Base-by-base conservation (phyloP, 148 eudicot species). In the Chenopodium album region DNA sequence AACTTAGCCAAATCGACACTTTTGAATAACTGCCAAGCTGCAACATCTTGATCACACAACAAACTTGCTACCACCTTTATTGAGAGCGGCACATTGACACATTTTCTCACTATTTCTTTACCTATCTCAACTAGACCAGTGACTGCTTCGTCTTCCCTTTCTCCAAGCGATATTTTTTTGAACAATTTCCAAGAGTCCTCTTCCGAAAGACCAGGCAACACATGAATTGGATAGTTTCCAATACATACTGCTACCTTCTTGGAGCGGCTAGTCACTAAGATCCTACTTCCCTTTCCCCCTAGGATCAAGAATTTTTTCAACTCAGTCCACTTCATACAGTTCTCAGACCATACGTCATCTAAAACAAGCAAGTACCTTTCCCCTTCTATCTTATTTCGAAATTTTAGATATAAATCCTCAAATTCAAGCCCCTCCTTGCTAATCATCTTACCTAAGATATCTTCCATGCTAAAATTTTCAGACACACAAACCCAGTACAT, bases 71-170 rank as follows among this genome's bases (percentile, higher is more conserved):
- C 8, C 31, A 78, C 76, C 20, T 56, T 74, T 82, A 82, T 78
- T 44, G 82, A 73, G 5, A 85, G 76, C 78, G 50, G 87, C 48
- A 85, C 68, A 16, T 56, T 41, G 9, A 29, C 48, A 75, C 87
- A 85, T 72, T 75, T 85, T 9, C 68, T 50, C 8, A 82, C 82
- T 14, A 85, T 78, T 47, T 85, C 77, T 37, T 71, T 85, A 28
- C 85, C 85, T 1, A 82, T 68, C 9, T 34, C 72, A 16, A 29
- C 44, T 22, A 74, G 37, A 7, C 19, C 29, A 7, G 23, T 17
- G 34, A n/a, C 65, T 1, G 2, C 8, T 14, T 62, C 23, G 59
- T 56, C 59, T 44, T 71, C 7, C 26, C 59, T 54, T 16, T 20
- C 59, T 17, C 41, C 16, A 78, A 83, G 71, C 28, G 78, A 77